Percentiles rank a stretch among this genome's conserved stretches.
Evolutionary conservation across 2,329 filamentous ascomycete genomes (phyloP).

Genomic region (Fusarium gaditjirri): DNA sequence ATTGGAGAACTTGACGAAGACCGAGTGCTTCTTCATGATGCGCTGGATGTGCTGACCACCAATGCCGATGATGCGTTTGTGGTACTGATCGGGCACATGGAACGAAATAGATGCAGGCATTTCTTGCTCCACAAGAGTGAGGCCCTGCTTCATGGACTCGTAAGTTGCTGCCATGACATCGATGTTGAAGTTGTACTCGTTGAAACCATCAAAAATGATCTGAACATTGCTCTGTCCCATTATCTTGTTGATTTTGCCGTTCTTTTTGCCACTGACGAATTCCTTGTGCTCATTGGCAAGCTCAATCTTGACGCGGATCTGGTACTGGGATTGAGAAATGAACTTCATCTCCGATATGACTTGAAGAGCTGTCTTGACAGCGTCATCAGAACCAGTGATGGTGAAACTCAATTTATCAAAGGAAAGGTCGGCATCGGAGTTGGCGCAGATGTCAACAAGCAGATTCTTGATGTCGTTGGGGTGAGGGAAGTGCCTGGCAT

Average conservation of each 20-base stretch:
- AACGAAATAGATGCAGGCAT: slow-evolving; percentile 99
- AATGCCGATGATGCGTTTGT: slow-evolving; percentile 99
- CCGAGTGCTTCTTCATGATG: slow-evolving; percentile 99
- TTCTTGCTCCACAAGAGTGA: slow-evolving; percentile 95
- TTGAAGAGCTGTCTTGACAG: slow-evolving; percentile 93
- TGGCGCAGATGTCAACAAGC: slow-evolving; percentile 94
- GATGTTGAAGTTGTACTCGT: slow-evolving; percentile 99
- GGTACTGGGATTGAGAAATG: slow-evolving; percentile 85
- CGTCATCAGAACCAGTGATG: slow-evolving; percentile 94
- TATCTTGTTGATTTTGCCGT: slow-evolving; percentile 99
- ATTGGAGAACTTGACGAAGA: slow-evolving; percentile 99
- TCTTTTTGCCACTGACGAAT: slow-evolving; percentile 99
- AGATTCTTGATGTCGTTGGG: slow-evolving; percentile 85
- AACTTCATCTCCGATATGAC: slow-evolving; percentile 94
- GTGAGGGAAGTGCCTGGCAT: slow-evolving; percentile 69
- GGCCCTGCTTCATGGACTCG: slow-evolving; percentile 91
- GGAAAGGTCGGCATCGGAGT: slow-evolving; percentile 92
- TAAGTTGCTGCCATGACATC: slow-evolving; percentile 94
- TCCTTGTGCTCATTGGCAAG: slow-evolving; percentile 99
- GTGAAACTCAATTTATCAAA: slow-evolving; percentile 96
- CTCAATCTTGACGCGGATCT: slow-evolving; percentile 98
- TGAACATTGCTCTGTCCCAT: slow-evolving; percentile 99
- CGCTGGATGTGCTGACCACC: slow-evolving; percentile 98
- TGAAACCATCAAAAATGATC: slow-evolving; percentile 98
- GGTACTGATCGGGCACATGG: slow-evolving; percentile 98